phyloP scores from a whole-genome alignment of 257 asterid genomes.

The Solanum clarkiae region DNA sequence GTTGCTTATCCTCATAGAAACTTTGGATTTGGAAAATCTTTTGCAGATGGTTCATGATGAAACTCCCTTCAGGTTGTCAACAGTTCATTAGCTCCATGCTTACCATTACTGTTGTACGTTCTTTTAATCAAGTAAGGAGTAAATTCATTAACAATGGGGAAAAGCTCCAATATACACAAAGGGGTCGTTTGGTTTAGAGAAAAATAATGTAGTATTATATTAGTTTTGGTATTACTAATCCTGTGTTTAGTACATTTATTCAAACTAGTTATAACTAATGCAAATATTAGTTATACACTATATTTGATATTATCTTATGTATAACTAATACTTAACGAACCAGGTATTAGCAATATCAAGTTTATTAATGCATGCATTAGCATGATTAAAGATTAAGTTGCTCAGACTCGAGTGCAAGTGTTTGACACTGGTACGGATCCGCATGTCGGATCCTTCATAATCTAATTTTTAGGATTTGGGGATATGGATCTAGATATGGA shows the following conservation, averaged over 20 bases:
- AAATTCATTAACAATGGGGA: background rate
- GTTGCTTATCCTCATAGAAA: constrained; percentile 73
- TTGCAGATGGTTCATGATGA: constrained; percentile 89
- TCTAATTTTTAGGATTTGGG: no score
- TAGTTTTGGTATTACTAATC: background rate
- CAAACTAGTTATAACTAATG: background rate
- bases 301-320: background rate
- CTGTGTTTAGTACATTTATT: background rate
- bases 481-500: no score
- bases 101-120: background rate
- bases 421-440: no score
- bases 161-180: background rate
- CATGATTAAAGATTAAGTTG: background rate
- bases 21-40: constrained; percentile 77
- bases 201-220: background rate
- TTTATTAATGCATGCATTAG: background rate
- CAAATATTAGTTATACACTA: background rate
- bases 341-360: background rate
- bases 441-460: no score
- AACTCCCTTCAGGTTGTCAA: constrained; percentile 67
- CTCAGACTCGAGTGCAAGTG: no score
- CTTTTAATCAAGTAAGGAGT: background rate
- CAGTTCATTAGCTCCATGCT: background rate
- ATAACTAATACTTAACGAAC: background rate
- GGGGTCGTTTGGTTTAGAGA: background rate